Evolutionary conservation across 257 asterid species (phyloP).

Genomic region (Mentha longifolia): DNA sequence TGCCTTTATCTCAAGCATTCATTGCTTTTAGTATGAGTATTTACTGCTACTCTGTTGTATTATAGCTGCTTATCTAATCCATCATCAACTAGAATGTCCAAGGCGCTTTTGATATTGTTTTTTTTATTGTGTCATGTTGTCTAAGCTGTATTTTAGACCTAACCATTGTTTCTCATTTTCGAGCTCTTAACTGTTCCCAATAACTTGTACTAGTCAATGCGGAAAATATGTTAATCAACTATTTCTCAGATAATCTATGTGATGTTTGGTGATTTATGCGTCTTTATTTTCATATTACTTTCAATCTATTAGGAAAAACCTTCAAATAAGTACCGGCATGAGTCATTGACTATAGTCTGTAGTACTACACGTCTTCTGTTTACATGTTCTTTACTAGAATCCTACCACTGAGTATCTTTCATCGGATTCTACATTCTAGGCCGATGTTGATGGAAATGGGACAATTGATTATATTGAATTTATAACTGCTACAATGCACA

Average conservation of each 20-base stretch:
- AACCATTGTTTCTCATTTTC: not conserved
- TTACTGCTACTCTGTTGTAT: slow-evolving; percentile 1
- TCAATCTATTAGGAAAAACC: not conserved
- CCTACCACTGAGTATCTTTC: not conserved
- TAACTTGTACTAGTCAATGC: not conserved
- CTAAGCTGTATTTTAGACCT: not conserved
- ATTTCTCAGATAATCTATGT: not conserved
- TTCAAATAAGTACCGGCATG: not conserved
- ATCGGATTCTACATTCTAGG: slow-evolving; percentile 47
- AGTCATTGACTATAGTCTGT: not conserved
- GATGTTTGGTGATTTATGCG: not conserved
- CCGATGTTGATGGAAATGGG: slow-evolving; percentile 94
- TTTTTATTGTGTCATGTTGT: not conserved
- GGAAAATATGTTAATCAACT: not conserved
- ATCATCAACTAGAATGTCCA: not conserved
- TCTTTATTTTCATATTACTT: not conserved
- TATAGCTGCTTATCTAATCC: not conserved
- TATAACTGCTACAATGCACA: slow-evolving; percentile 92
- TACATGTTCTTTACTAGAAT: not conserved
- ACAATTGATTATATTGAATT: slow-evolving; percentile 85
- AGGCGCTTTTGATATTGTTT: not conserved
- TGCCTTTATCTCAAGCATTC: slow-evolving; percentile 9
- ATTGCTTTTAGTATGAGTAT: slow-evolving; percentile 14
- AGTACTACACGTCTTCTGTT: not conserved
- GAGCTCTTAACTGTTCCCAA: not conserved